A percentile compares a stretch with the other conserved stretches of the same genome.
These are phyloP conservation scores for Panaeolus cyanescens DNA, from an alignment of 768 basidiomycete species.

Conservation along the genomic window DNA sequence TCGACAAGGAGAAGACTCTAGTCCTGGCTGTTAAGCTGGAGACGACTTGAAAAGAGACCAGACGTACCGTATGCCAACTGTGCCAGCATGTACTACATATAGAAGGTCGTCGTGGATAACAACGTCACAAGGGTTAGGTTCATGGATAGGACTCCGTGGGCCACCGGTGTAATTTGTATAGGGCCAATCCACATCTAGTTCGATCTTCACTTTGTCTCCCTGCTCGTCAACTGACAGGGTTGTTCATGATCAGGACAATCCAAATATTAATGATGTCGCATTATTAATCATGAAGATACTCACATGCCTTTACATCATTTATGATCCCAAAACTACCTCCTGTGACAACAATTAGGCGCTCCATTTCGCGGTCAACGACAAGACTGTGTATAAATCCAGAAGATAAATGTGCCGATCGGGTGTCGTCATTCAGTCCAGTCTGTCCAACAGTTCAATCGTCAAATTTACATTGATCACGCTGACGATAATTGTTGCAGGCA, in stretches of 20 bases:
- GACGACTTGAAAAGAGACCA: background rate
- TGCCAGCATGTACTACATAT: background rate
- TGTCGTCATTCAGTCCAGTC: background rate
- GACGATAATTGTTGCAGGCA: background rate
- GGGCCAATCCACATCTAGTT: background rate
- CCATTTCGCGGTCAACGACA: background rate
- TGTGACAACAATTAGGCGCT: background rate
- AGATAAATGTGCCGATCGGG: background rate
- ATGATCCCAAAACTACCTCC: background rate
- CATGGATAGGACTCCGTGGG: background rate
- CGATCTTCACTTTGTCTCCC: no score
- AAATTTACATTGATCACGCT: background rate
- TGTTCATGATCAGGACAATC: no score
- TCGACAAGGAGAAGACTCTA: background rate
- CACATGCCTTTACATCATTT: background rate
- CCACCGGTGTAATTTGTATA: background rate
- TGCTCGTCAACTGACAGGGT: no score
- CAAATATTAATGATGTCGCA: no score
- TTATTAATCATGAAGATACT: no score
- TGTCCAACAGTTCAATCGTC: background rate
- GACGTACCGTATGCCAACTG: background rate
- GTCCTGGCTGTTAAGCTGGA: background rate
- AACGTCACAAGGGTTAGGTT: background rate
- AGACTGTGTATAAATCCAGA: background rate
- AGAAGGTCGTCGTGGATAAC: background rate